Evolutionary conservation across 2,329 filamentous ascomycete species (phyloP), one percentile per base, ranked within the genome.

Genomic region (Pseudogymnoascus sp.): DNA sequence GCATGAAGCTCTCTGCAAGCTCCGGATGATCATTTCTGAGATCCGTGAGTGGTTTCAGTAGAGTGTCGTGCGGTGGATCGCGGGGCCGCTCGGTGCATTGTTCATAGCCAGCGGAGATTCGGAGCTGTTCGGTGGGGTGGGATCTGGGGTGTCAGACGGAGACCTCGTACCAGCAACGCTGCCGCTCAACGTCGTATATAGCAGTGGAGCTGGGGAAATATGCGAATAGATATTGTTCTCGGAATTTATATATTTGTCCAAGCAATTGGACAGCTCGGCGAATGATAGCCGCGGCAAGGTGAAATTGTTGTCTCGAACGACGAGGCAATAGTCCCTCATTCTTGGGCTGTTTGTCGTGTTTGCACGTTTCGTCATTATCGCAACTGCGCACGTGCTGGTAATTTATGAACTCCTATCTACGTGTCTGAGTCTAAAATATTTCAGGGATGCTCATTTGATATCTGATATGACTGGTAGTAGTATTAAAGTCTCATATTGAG

Each of bases 231-330:
- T 33, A 33, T 1, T 26, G n/a, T n/a, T 1, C 29, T 56, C 29
- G 8, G 50, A 56, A 56, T 13, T 56, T 56, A 19, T 56, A 56
- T 19, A 56, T 56, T 56, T 33, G n/a, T 7, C 26, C 50, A 7
- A 56, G n/a, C 16, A 56, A 56, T 56, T 56, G 29, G n/a, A 56
- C 10, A 33, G 50, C 29, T 56, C 50, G 50, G 26, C 50, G 50
- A 56, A 33, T 7, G 26, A 33, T 56, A 56, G 26, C 50, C 50
- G 50, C 50, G 50, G n/a, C 26, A 56, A 56, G 50, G 26, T 56
- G 33, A 56, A 33, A 19, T 19, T 56, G 78, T 79, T 0, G 78
- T 79, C 0, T 76, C 76, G 35, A 77, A 79, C 0, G 77, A 79
- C 0, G 78, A 81, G 63, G 74, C 80, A 0, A 75, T 81, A 56